These are phyloP conservation scores for Didymella glomerata DNA, from an alignment of 2,329 filamentous ascomycete genomes.

Conservation along the genomic window DNA sequence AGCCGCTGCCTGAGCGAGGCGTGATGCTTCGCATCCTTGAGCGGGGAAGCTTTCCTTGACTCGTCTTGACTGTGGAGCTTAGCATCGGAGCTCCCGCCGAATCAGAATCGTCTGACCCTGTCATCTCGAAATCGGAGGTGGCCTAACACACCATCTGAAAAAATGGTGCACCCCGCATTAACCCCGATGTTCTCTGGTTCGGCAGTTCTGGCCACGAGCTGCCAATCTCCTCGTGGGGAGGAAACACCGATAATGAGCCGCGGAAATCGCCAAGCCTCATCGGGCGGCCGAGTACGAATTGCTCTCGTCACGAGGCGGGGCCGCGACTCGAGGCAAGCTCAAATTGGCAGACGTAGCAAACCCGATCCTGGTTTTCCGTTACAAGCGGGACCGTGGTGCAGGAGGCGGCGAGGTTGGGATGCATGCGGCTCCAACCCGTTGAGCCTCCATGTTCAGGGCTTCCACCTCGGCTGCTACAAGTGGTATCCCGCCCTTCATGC, in stretches of 20 bases:
- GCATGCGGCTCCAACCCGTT: constrained; percentile 51
- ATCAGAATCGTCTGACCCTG: constrained; percentile 6
- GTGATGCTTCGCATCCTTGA: constrained; percentile 20
- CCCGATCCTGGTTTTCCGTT: constrained; percentile 7
- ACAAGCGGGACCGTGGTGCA: constrained; percentile 28
- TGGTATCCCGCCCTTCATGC: constrained; percentile 58
- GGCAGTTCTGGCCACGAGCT: constrained; percentile 12
- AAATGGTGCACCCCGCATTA: constrained; percentile 14
- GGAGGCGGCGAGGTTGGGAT: constrained; percentile 22
- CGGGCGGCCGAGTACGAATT: background rate
- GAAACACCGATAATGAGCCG: constrained; percentile 15
- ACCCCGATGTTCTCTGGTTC: constrained; percentile 15
- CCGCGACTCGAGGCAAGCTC: constrained; percentile 6
- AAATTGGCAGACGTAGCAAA: background rate
- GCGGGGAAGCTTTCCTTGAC: constrained; percentile 24
- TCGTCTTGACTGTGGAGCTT: constrained; percentile 17
- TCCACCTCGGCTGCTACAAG: constrained; percentile 59
- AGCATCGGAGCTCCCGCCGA: constrained; percentile 17
- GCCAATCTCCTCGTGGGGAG: constrained; percentile 11
- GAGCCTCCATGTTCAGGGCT: constrained; percentile 61
- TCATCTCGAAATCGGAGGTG: constrained; percentile 8
- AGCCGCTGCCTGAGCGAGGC: constrained; percentile 17
- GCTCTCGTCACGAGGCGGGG: constrained; percentile 15
- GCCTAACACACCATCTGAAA: constrained; percentile 3
- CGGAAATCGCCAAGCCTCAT: constrained; percentile 9